Evolutionary conservation across 1,139 yeast genomes (phyloP).

Genomic region (Yamadazyma aaseri): DNA sequence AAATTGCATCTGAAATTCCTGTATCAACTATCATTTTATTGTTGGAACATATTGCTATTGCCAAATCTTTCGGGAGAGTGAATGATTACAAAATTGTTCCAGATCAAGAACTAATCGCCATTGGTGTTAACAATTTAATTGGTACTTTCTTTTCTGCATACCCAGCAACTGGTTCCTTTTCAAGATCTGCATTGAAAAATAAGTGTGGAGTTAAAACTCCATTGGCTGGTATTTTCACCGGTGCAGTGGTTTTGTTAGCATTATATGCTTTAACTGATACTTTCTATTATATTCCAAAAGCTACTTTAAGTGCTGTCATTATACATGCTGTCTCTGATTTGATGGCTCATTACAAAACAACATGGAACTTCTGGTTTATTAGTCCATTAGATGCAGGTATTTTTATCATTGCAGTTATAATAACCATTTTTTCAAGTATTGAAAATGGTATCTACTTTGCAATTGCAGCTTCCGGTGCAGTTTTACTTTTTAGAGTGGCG

Average conservation of each 20-base stretch:
- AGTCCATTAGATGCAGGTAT: slow-evolving; percentile 77
- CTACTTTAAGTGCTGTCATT: slow-evolving; percentile 80
- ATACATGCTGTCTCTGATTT: slow-evolving; percentile 95
- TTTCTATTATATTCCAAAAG: slow-evolving; percentile 88
- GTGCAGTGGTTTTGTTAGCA: slow-evolving; percentile 83
- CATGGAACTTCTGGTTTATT: slow-evolving; percentile 73
- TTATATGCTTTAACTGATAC: slow-evolving; percentile 79
- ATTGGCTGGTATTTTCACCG: slow-evolving; percentile 87
- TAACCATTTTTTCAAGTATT: slow-evolving; percentile 78
- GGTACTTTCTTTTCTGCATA: slow-evolving; percentile 93
- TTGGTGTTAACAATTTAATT: slow-evolving; percentile 85
- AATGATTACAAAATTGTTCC: slow-evolving; percentile 90
- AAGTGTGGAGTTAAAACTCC: slow-evolving; percentile 97
- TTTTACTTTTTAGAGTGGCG: slow-evolving; percentile 70
- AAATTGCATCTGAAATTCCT: slow-evolving; percentile 76
- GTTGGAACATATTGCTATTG: slow-evolving; percentile 89
- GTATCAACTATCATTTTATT: slow-evolving; percentile 80
- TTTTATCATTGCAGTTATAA: slow-evolving; percentile 71
- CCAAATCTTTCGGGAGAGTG: slow-evolving; percentile 90
- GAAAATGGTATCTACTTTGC: slow-evolving; percentile 93
- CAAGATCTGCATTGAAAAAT: slow-evolving; percentile 90
- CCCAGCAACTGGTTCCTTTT: slow-evolving; percentile 95
- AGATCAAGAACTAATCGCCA: slow-evolving; percentile 91
- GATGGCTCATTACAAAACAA: slow-evolving; percentile 67
- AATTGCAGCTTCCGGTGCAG: slow-evolving; percentile 77